Evolutionary conservation across 805 yeast species (phyloP), one percentile per base, ranked within the genome.

Genomic region (Pichia occidentalis): DNA sequence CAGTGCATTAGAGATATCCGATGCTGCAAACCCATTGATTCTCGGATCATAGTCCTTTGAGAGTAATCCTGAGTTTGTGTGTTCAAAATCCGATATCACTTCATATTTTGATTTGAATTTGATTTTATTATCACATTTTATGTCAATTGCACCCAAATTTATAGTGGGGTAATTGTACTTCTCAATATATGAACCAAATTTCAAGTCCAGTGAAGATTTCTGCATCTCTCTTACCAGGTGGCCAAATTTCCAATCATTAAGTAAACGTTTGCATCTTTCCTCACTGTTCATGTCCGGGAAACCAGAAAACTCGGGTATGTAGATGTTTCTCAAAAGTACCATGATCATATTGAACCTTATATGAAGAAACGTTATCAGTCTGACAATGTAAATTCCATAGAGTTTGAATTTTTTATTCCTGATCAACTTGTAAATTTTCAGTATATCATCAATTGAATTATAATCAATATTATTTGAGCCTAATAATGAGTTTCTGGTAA

Each of bases 11-110:
- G 29, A 10, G 8, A 26, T 9, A 26, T 26, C 17, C 5, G 29
- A 26, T 26, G 17, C 14, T 16, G 14, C 29, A 26, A 26, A 26
- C 8, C n/a, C 22, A 16, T 7, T n/a, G n/a, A n/a, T n/a, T n/a
- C 39, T 24, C 8, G 29, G 25, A 30, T 36, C 39, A 36, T 30
- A 36, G 25, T 36, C 39, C 11, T 14, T 24, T n/a, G 33, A 36
- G 22, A 36, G 13, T 7, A 36, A 14, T 12, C 39, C 39, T 4
- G 30, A 21, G 22, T 36, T 36, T 13, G 34, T 36, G 4, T 12
- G 13, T 20, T 30, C 34, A 30, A 36, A 36, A 30, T 36, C 39
- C n/a, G 12, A 10, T 9, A 36, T 30, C n/a, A 27, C 14, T 12
- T 34, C 37, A 18, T 7, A 2, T 12, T 4, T 13, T 7, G 37